phyloP scores from a whole-genome alignment of 2,329 filamentous ascomycete genomes.

The Ceratocystis lukuohia region DNA sequence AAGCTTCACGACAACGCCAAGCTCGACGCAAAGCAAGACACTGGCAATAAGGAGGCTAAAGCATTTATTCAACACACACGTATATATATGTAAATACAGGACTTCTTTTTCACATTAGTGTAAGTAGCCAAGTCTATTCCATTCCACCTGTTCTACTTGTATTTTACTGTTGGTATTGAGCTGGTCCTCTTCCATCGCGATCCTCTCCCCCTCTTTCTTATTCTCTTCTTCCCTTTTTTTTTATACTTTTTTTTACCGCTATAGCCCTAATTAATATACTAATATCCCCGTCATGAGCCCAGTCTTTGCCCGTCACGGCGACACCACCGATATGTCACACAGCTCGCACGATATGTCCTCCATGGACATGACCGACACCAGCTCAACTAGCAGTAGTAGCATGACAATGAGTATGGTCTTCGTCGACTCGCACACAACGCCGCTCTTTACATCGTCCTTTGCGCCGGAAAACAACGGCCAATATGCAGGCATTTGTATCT shows the following conservation, averaged over 20 bases:
- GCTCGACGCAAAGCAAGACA: not conserved
- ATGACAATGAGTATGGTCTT: conserved; percentile 43
- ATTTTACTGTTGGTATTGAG: not conserved
- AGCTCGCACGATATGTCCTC: conserved; percentile 2
- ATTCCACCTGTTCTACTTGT: not conserved
- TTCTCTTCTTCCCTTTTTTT: not conserved
- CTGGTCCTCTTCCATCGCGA: not conserved
- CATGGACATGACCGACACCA: conserved; percentile 16
- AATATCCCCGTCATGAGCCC: conserved; percentile 8
- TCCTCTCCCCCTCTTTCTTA: not conserved
- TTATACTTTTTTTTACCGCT: not conserved
- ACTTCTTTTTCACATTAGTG: too few species aligned
- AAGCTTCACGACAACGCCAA: conserved; percentile 3
- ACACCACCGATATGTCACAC: not conserved
- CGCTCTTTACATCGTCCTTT: conserved; percentile 54
- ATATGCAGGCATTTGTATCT: conserved; percentile 86
- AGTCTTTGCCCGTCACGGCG: conserved; percentile 12
- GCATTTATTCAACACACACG: not conserved
- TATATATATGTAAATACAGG: not conserved
- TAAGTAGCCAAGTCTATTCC: not conserved
- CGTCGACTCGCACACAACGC: conserved; percentile 38
- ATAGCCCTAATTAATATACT: not conserved
- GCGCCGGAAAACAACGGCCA: conserved; percentile 53
- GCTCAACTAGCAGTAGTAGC: conserved; percentile 5
- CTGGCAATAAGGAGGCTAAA: not conserved